phyloP scores from a whole-genome alignment of 2,329 filamentous ascomycete genomes.

The Cordyceps fumosorosea region DNA sequence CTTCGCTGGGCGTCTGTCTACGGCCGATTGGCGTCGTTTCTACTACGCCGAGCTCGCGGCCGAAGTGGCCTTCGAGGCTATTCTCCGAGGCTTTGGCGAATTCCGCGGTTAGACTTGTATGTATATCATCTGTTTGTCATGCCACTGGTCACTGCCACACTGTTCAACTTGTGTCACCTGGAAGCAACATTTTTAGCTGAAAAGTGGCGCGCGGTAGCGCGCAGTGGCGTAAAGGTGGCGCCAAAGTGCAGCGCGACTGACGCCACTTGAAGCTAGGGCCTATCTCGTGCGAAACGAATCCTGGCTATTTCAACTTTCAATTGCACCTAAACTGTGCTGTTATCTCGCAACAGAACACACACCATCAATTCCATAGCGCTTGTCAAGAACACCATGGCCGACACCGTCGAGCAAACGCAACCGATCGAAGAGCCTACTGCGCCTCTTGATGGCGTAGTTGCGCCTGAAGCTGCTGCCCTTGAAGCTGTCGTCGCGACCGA shows the following conservation, averaged over 20 bases:
- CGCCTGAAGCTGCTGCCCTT: neutral
- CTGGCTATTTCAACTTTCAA: neutral
- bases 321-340: neutral
- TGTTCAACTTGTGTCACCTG: too few species aligned
- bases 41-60: too few species aligned
- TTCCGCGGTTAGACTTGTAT: too few species aligned
- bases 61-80: too few species aligned
- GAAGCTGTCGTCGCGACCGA: neutral
- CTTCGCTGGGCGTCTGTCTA: too few species aligned
- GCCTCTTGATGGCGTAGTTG: neutral
- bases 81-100: too few species aligned
- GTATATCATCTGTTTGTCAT: too few species aligned
- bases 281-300: neutral
- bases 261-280: neutral
- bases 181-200: too few species aligned
- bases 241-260: slow-evolving; percentile 3
- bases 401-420: slow-evolving; percentile 18
- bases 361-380: neutral
- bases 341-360: neutral
- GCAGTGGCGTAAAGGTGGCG: too few species aligned
- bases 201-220: too few species aligned
- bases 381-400: slow-evolving; percentile 17
- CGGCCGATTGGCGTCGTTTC: too few species aligned
- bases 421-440: slow-evolving; percentile 16
- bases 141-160: too few species aligned